Evolutionary conservation across 75 land plant species (phyloP).

Genomic region (Pinus tabuliformis): DNA sequence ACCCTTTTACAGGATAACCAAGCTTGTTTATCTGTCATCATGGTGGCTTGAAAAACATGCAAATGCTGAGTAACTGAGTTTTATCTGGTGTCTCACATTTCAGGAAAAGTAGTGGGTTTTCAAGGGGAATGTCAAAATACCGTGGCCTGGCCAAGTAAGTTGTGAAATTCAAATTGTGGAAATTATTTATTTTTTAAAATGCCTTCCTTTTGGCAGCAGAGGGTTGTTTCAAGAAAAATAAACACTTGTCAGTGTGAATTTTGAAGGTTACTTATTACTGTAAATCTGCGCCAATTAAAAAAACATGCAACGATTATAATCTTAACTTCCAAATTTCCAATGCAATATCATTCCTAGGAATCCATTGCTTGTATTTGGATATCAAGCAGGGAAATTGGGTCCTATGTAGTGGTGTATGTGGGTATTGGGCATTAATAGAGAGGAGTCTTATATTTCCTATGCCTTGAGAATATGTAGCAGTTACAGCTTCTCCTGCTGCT

Average conservation of each 20-base stretch:
- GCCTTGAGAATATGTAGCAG: too few relatives aligned
- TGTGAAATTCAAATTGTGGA: background rate
- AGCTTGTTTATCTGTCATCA: slow-evolving; percentile 4
- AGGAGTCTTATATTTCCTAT: too few relatives aligned
- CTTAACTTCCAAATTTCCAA: background rate
- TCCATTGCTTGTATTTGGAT: background rate
- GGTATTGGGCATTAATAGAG: background rate
- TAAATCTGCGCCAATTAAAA: background rate
- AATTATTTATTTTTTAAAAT: background rate
- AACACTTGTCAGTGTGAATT: background rate
- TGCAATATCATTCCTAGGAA: background rate
- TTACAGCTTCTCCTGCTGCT: too few relatives aligned
- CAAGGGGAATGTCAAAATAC: slow-evolving; percentile 78
- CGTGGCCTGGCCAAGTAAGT: slow-evolving; percentile 63
- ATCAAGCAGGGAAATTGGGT: background rate
- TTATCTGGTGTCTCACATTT: slow-evolving; percentile 2
- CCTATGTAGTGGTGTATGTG: background rate
- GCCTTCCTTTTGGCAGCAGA: background rate
- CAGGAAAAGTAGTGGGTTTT: slow-evolving; percentile 95
- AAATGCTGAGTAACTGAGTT: background rate
- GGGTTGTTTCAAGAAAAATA: background rate
- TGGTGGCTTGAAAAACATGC: background rate
- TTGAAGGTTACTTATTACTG: background rate
- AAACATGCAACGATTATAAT: background rate
- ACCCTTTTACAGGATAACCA: background rate